Evolutionary conservation across 108 stramenopile genomes (phyloP), one percentile per base, ranked within the genome.

Genomic region (Cyclotella atomus): DNA sequence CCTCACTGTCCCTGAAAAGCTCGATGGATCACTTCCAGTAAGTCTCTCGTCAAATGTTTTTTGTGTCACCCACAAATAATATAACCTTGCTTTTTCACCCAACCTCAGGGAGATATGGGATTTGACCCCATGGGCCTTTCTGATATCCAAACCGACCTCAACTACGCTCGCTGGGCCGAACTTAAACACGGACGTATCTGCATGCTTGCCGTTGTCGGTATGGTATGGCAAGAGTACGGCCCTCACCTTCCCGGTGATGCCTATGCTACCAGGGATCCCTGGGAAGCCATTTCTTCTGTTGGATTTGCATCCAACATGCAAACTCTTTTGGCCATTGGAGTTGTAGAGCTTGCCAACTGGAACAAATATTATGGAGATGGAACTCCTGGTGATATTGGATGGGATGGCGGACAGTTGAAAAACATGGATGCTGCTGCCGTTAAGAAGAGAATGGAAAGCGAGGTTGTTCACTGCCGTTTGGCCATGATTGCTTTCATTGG

Each of bases 91-190:
- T n/a, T n/a, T n/a, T n/a, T n/a, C n/a, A n/a, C n/a, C n/a, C n/a
- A n/a, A n/a, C n/a, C n/a, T n/a, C n/a, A n/a, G n/a, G 97, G 95
- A 43, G 98, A 98, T 68, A 90, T 95, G 72, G 97, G 97, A 32
- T 96, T 96, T 71, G 98, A 98, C 81, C 98, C 98, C 70, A 95
- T 98, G 84, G 93, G 96, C 50, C 93, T 98, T 61, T 96, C 91
- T 7, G 82, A 86, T 53, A 94, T 91, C 67, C 85, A 92, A 59
- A 94, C 92, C 61, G 80, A 87, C 88, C 59, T 91, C 75, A 60
- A 84, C 83, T 84, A 91, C 86, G 94, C 97, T 92, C 82, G 97
- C 75, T 90, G 91, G 85, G 86, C 91, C 25, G 92, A 93, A 74
- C 62, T 93, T 52, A 89, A 97, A 90, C 91, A 98, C 91, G 77